Evolutionary conservation across 2,329 filamentous ascomycete species (phyloP).

Genomic region (Bipolaris zeicola): DNA sequence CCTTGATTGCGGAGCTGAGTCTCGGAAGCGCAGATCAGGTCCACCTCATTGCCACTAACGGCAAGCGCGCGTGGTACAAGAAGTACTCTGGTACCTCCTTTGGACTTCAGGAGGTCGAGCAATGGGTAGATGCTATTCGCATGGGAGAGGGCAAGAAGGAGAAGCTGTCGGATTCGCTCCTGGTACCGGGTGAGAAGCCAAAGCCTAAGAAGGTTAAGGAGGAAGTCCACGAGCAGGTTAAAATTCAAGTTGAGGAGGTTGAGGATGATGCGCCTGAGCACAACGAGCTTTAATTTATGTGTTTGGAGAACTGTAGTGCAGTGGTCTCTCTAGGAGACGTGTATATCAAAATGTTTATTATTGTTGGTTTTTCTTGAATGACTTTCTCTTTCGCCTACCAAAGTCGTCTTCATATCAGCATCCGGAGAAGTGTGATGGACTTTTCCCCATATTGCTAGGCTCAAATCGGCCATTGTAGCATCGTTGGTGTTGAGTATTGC

Average conservation of each 20-base stretch:
- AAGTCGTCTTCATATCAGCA: too few species aligned
- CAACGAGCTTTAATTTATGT: slow-evolving; percentile 29
- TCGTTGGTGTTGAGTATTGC: too few species aligned
- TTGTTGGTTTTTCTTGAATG: too few species aligned
- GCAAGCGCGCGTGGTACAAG: slow-evolving; percentile 84
- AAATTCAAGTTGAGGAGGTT: slow-evolving; percentile 43
- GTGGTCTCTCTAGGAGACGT: background rate
- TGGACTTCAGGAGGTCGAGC: slow-evolving; percentile 69
- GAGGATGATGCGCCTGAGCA: slow-evolving; percentile 22
- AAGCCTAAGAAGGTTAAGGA: slow-evolving; percentile 29
- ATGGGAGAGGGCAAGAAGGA: slow-evolving; percentile 85
- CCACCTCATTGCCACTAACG: slow-evolving; percentile 82
- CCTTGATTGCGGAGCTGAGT: slow-evolving; percentile 65
- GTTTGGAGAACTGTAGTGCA: background rate
- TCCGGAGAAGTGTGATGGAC: too few species aligned
- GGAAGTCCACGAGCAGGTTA: slow-evolving; percentile 35
- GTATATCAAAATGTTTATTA: background rate
- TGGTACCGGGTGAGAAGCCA: slow-evolving; percentile 36
- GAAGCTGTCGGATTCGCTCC: slow-evolving; percentile 62
- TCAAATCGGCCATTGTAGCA: too few species aligned
- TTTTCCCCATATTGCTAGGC: too few species aligned
- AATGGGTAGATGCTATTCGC: slow-evolving; percentile 89
- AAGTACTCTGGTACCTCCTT: slow-evolving; percentile 66
- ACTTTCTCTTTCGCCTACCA: too few species aligned
- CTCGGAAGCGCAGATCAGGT: slow-evolving; percentile 61